phyloP scores from a whole-genome alignment of 2,329 filamentous ascomycete genomes.

The Eutypella sp. region DNA sequence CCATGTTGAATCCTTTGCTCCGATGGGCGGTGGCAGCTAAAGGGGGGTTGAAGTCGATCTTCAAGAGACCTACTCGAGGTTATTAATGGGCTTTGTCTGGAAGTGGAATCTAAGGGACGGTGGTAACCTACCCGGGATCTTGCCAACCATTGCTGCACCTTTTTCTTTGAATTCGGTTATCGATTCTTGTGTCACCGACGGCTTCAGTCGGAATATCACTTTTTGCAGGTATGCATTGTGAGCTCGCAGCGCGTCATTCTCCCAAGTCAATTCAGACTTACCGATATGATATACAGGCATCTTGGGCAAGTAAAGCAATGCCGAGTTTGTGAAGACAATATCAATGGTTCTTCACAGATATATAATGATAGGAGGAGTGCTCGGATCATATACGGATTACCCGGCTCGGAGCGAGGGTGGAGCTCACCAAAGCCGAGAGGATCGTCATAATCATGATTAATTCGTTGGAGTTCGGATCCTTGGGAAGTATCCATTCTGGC shows the following conservation, averaged over 20 bases:
- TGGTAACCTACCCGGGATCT: conserved; percentile 31
- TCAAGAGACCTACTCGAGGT: conserved; percentile 22
- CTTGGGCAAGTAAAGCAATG: background rate
- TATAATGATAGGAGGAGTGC: background rate
- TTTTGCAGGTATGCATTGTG: background rate
- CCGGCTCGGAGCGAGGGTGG: background rate
- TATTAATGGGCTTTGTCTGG: background rate
- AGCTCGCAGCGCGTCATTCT: background rate
- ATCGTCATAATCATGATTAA: background rate
- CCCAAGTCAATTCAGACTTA: conserved; percentile 1
- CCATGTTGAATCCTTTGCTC: conserved; percentile 39
- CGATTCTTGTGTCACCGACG: conserved; percentile 28
- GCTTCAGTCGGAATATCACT: conserved; percentile 40
- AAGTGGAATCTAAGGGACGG: background rate
- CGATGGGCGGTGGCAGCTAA: conserved; percentile 34
- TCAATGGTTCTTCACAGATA: background rate
- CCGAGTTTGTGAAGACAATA: background rate
- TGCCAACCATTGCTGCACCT: conserved; percentile 33
- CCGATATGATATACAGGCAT: conserved; percentile 15
- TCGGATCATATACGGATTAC: background rate
- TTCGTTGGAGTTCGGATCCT: too few relatives aligned
- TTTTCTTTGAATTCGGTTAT: conserved; percentile 25
- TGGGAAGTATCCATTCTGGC: background rate
- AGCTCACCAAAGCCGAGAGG: background rate
- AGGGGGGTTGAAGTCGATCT: conserved; percentile 30